Conservation (phyloP, 2,329 filamentous ascomycete genomes). For the Amauroascus niger region DNA sequence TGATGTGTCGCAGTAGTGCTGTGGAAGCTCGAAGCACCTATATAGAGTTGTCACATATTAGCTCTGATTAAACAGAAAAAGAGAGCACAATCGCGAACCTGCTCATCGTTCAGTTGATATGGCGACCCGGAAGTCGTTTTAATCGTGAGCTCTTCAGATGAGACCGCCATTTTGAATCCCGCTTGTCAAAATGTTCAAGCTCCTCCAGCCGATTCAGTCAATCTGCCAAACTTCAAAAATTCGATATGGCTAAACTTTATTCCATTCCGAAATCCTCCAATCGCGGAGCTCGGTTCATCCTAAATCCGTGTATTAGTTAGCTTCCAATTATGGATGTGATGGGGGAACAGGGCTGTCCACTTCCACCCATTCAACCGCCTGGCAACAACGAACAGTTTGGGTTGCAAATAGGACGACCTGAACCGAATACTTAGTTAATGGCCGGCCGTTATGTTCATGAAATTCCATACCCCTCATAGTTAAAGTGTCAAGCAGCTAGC, state of each 20-base stretch:
- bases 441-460: too few relatives aligned
- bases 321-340: too few relatives aligned
- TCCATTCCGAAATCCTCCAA: not conserved
- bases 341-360: too few relatives aligned
- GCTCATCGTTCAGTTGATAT: slow-evolving; percentile 40
- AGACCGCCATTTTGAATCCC: slow-evolving; percentile 30
- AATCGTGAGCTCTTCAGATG: slow-evolving; percentile 32
- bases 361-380: too few relatives aligned
- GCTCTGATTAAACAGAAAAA: not conserved
- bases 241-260: not conserved
- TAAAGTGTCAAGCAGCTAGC: too few relatives aligned
- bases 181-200: not conserved
- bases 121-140: slow-evolving; percentile 36
- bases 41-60: not conserved
- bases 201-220: not conserved
- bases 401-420: too few relatives aligned
- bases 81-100: slow-evolving; percentile 28
- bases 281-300: not conserved
- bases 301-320: not conserved
- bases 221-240: not conserved
- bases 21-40: slow-evolving; percentile 51
- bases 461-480: too few relatives aligned
- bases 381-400: too few relatives aligned
- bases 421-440: too few relatives aligned
- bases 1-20: slow-evolving; percentile 50